Base-by-base conservation (phyloP, 768 basidiomycete species). In the Pulveroboletus sp. region DNA sequence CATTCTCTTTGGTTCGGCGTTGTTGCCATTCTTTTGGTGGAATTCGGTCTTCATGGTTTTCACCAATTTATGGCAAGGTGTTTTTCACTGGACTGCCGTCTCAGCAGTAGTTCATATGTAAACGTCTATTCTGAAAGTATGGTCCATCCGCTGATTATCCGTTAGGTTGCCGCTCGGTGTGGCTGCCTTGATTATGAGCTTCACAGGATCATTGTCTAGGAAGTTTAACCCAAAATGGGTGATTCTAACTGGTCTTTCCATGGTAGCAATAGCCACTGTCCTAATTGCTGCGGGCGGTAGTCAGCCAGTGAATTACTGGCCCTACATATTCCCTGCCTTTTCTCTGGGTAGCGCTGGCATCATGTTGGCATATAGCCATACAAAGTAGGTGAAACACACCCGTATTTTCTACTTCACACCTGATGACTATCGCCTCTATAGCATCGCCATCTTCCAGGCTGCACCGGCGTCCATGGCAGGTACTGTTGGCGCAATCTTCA, bases 401-500 rank as follows among this genome's bases (percentile, higher is more conserved):
- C 37, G 3, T 8, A 6, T 24, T 10, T 13, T 37, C 21, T 47
- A 18, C 17, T 4, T 43, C 21, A 14, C 13, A 46, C 10, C 33
- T 47, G 13, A 55, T 24, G 30, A 35, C 39, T 6, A 41, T 31
- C 24, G 2, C 42, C 47, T 28, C 40, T 15, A 3, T 46, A 80
- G 76, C 56, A 75, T 81, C 40, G 76, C 77, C 13, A 70, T 81
- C 36, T 73, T 82, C 63, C 72, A 69, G 50, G 71, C 71, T 33
- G 73, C 71, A 5, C 79, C 79, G 6, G 50, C 74, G 8, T 67
- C 69, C n/a, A 73, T 77, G 58, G 71, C 78, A 5, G 80, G 81
- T 36, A 76, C 74, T 5, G 72, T 80, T 14, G 77, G 77, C 17
- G 81, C 80, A 14, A 74, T 82, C 36, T 79, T 79, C 68, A 79